Percentiles rank a stretch among this genome's conserved stretches.
These are phyloP conservation scores for Paramecium pentaurelia DNA, from an alignment of 73 alveolate genomes.

Conservation along the genomic window DNA sequence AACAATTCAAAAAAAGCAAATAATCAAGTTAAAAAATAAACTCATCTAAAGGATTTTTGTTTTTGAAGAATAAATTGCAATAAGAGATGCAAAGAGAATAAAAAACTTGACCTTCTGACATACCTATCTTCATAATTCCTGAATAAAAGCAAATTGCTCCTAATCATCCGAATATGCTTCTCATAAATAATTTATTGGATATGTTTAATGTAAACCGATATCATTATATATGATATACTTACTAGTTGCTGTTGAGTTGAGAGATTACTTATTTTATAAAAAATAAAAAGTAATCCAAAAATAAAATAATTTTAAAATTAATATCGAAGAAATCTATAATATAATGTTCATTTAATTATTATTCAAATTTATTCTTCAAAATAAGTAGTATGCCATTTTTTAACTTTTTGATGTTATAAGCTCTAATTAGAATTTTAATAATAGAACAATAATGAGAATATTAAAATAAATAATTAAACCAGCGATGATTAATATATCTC, in stretches of 20 bases:
- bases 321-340: neutral
- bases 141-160: neutral
- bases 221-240: neutral
- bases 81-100: neutral
- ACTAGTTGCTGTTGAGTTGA: neutral
- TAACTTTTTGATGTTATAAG: no score
- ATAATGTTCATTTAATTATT: neutral
- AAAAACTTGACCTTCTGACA: neutral
- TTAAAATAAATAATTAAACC: no score
- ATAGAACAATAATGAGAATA: no score
- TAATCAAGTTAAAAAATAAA: neutral
- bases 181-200: neutral
- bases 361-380: no score
- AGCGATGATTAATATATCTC: no score
- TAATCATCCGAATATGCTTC: neutral
- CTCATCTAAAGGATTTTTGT: neutral
- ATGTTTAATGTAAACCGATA: neutral
- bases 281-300: neutral
- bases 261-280: neutral
- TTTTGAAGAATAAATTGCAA: neutral
- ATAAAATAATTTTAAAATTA: neutral
- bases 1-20: neutral
- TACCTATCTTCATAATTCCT: neutral
- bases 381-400: no score
- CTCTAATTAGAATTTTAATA: no score